These are phyloP conservation scores for Eimeria falciformis DNA, from an alignment of 169 alveolate species.

Conservation along the genomic window DNA sequence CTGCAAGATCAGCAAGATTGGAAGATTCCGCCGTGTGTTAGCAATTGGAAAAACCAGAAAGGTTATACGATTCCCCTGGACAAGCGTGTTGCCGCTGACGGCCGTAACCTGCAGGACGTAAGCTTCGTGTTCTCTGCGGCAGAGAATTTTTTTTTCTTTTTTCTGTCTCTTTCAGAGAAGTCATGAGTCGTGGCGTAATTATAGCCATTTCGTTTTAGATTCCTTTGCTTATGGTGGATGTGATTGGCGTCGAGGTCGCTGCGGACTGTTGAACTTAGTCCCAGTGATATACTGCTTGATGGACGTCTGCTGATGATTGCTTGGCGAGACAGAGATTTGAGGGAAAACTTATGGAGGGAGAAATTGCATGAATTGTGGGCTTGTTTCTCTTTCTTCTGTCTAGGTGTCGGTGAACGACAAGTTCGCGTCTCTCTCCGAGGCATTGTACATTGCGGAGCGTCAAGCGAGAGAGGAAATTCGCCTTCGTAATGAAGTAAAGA, in stretches of 20 bases:
- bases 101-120: slow-evolving; percentile 94
- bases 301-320: too few relatives aligned
- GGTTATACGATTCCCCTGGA: slow-evolving; percentile 98
- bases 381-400: not conserved
- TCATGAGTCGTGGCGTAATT: too few relatives aligned
- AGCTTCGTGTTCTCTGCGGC: not conserved
- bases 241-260: too few relatives aligned
- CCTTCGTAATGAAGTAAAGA: slow-evolving; percentile 93
- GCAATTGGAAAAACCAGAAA: slow-evolving; percentile 98
- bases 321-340: too few relatives aligned
- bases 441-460: slow-evolving; percentile 95
- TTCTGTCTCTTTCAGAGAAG: not conserved
- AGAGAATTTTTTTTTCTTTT: not conserved
- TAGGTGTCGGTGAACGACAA: slow-evolving; percentile 92
- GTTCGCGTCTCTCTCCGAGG: slow-evolving; percentile 95
- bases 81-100: slow-evolving; percentile 98
- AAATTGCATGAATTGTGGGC: too few relatives aligned
- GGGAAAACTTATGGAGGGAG: too few relatives aligned
- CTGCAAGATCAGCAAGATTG: slow-evolving; percentile 96
- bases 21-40: slow-evolving; percentile 98
- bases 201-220: too few relatives aligned
- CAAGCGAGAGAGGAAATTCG: slow-evolving; percentile 97
- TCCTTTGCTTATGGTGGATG: too few relatives aligned
- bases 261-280: too few relatives aligned
- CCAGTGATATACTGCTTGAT: too few relatives aligned